Conservation (phyloP, 805 yeast genomes). For the Jamesozyma rosinii region DNA sequence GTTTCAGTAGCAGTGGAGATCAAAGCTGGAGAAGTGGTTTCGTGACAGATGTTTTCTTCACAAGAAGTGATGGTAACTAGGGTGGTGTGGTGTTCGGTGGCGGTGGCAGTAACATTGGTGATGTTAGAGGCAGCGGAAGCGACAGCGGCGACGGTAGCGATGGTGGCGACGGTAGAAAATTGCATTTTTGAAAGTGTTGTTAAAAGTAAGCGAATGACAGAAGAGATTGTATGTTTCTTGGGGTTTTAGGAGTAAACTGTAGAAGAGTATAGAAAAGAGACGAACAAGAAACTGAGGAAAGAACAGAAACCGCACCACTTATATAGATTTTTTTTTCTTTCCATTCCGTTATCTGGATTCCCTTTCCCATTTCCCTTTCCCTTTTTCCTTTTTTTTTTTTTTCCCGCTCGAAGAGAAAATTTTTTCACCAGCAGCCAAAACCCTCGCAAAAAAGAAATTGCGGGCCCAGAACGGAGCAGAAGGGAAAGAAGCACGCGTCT, state of each 20-base stretch:
- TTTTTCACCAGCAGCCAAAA: too few species aligned
- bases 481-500: too few species aligned
- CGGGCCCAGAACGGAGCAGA: too few species aligned
- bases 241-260: not conserved
- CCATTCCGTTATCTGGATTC: too few species aligned
- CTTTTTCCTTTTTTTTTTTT: not conserved
- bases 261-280: not conserved
- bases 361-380: too few species aligned
- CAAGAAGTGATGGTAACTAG: constrained; percentile 33
- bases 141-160: constrained; percentile 30
- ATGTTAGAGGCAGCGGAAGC: constrained; percentile 16
- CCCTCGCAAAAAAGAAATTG: too few species aligned
- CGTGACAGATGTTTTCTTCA: constrained; percentile 26
- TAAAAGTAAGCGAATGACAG: constrained; percentile 23
- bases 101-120: constrained; percentile 17
- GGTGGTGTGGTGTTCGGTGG: constrained; percentile 25
- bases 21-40: constrained; percentile 29
- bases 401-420: not conserved
- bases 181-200: constrained; percentile 25
- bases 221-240: constrained; percentile 14
- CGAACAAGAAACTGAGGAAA: not conserved
- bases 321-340: too few species aligned
- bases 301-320: not conserved
- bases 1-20: constrained; percentile 32
- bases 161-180: constrained; percentile 33